Conservation (phyloP, 202 grass and related monocot genomes). For the Dendrocalamus latiflorus region DNA sequence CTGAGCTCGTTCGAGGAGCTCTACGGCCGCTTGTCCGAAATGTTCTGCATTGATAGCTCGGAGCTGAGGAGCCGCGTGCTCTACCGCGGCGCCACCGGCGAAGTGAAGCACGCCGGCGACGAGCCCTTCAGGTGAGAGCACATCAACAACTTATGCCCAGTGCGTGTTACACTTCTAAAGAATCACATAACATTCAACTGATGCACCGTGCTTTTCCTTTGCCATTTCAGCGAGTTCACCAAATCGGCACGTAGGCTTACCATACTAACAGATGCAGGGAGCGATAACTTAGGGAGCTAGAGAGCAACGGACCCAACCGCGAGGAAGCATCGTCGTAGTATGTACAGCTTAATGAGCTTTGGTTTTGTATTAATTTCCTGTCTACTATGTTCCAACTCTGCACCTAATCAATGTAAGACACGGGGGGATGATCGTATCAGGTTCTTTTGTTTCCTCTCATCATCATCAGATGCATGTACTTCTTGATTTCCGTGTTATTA, state of each 20-base stretch:
- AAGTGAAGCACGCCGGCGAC: slow-evolving; percentile 59
- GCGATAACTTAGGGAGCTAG: slow-evolving; percentile 58
- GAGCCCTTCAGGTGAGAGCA: slow-evolving; percentile 71
- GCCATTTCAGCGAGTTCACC: slow-evolving; percentile 69
- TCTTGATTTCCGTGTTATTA: neutral
- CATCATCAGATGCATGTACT: neutral
- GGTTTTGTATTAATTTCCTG: neutral
- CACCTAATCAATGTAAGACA: slow-evolving; percentile 2
- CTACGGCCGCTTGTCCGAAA: slow-evolving; percentile 52
- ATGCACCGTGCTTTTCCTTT: neutral
- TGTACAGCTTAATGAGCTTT: slow-evolving; percentile 14
- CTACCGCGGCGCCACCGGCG: slow-evolving; percentile 46
- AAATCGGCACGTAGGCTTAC: slow-evolving; percentile 67
- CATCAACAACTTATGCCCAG: neutral
- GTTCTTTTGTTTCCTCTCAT: neutral
- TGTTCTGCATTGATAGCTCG: slow-evolving; percentile 54
- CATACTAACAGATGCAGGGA: slow-evolving; percentile 54
- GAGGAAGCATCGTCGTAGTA: neutral
- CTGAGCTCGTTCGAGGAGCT: slow-evolving; percentile 69
- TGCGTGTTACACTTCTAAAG: neutral
- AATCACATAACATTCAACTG: neutral
- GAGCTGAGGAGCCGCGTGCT: slow-evolving; percentile 61
- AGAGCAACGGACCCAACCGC: neutral
- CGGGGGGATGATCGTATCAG: neutral
- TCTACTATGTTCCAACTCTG: neutral